Conservation (phyloP, 768 basidiomycete genomes). For the Naganishia randhawae region DNA sequence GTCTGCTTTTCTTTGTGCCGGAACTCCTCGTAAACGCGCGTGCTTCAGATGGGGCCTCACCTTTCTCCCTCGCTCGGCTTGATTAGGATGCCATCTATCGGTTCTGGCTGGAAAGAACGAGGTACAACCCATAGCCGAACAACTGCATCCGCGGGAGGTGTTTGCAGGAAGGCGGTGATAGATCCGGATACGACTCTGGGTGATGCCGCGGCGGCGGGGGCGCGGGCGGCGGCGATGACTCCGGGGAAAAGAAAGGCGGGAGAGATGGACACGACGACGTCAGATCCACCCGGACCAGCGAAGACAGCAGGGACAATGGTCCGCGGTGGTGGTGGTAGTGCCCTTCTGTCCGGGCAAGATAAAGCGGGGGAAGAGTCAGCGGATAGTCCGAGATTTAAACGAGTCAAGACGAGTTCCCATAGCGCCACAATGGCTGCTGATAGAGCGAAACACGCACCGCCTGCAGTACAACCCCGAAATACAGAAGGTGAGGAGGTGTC, state of each 20-base stretch:
- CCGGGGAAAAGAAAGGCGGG: conserved; percentile 26
- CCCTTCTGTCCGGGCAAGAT: too few species aligned
- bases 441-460: background rate
- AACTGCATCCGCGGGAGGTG: background rate
- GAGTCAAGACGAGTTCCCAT: conserved; percentile 14
- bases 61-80: background rate
- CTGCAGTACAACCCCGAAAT: background rate
- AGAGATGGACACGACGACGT: background rate
- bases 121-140: background rate
- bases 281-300: background rate
- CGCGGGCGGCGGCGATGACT: background rate
- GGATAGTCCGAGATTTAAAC: conserved; percentile 27
- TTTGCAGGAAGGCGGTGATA: too few species aligned
- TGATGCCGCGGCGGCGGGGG: background rate
- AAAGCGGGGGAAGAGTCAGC: too few species aligned
- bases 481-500: conserved; percentile 4
- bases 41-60: too few species aligned
- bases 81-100: background rate
- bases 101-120: background rate
- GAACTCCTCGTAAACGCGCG: too few species aligned
- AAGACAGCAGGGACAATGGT: background rate
- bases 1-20: conserved; percentile 9
- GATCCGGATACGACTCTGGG: background rate
- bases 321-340: too few species aligned
- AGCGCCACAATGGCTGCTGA: background rate